Conservation (phyloP, 192 early-diverging fungal genomes). For the Podila minutissima region DNA sequence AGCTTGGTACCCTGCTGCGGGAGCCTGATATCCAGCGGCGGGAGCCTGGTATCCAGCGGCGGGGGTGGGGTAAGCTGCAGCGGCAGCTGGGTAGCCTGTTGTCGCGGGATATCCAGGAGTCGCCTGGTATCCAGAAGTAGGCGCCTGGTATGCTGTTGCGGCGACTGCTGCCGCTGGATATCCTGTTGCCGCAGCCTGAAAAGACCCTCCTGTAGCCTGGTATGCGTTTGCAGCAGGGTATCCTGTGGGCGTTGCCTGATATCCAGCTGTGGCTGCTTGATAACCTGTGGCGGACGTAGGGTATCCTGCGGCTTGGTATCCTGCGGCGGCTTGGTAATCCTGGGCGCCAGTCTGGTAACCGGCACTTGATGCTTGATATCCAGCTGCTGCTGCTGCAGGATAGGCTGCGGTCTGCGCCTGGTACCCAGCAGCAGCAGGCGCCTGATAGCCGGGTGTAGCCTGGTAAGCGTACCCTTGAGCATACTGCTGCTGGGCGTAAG, state of each 20-base stretch:
- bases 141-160: not conserved
- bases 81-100: slow-evolving; percentile 22
- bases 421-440: slow-evolving; percentile 18
- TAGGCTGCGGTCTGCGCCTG: slow-evolving; percentile 1
- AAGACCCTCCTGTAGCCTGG: not conserved
- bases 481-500: slow-evolving; percentile 36
- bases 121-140: not conserved
- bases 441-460: slow-evolving; percentile 7
- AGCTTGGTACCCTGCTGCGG: slow-evolving; percentile 5
- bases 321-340: slow-evolving; percentile 22
- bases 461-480: slow-evolving; percentile 40
- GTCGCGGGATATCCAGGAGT: slow-evolving; percentile 6
- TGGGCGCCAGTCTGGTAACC: not conserved
- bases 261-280: slow-evolving; percentile 15
- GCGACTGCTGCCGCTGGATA: slow-evolving; percentile 5
- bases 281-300: slow-evolving; percentile 18
- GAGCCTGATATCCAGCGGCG: slow-evolving; percentile 10
- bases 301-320: slow-evolving; percentile 12
- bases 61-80: slow-evolving; percentile 2
- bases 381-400: not conserved
- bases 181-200: slow-evolving; percentile 4
- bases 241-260: not conserved
- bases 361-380: not conserved
- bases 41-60: slow-evolving; percentile 13
- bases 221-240: slow-evolving; percentile 9